A percentile compares a stretch with the other conserved stretches of the same genome.
Evolutionary conservation across 192 early-diverging fungal genomes (phyloP).

Genomic region (Coemansia sp.): DNA sequence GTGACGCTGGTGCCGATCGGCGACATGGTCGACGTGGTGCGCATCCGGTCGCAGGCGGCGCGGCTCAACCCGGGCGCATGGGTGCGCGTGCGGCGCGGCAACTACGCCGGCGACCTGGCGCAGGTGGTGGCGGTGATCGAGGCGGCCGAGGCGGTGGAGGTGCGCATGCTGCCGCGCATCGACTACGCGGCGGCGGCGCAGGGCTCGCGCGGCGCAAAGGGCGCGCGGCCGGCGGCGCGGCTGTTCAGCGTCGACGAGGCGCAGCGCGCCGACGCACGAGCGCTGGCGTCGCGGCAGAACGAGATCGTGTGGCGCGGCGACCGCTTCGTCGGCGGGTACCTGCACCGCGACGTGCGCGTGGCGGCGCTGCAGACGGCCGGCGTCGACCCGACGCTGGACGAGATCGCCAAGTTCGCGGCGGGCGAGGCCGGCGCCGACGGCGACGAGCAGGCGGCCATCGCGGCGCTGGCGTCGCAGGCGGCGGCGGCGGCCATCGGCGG

Average conservation of each 20-base stretch:
- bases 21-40: slow-evolving; percentile 90
- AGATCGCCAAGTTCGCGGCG: slow-evolving; percentile 74
- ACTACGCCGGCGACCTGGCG: slow-evolving; percentile 89
- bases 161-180: slow-evolving; percentile 73
- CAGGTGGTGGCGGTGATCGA: slow-evolving; percentile 71
- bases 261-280: slow-evolving; percentile 56
- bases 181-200: slow-evolving; percentile 55
- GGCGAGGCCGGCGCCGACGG: slow-evolving; percentile 62
- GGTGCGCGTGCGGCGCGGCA: slow-evolving; percentile 90
- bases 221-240: slow-evolving; percentile 64
- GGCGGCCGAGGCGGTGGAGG: slow-evolving; percentile 60
- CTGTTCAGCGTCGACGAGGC: slow-evolving; percentile 61
- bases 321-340: slow-evolving; percentile 71
- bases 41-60: slow-evolving; percentile 62
- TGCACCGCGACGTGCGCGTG: slow-evolving; percentile 79
- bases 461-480: slow-evolving; percentile 57
- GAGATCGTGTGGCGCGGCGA: slow-evolving; percentile 61
- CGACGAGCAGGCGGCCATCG: slow-evolving; percentile 62
- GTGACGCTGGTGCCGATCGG: slow-evolving; percentile 82
- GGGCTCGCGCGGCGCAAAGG: slow-evolving; percentile 38
- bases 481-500: slow-evolving; percentile 30
- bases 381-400: slow-evolving; percentile 87
- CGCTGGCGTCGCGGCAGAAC: slow-evolving; percentile 57
- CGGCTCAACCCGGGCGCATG: slow-evolving; percentile 64
- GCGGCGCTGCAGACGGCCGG: slow-evolving; percentile 61